Evolutionary conservation across 225 moss, liverwort and hornwort species (phyloP).

Genomic region (Neckera pumila): DNA sequence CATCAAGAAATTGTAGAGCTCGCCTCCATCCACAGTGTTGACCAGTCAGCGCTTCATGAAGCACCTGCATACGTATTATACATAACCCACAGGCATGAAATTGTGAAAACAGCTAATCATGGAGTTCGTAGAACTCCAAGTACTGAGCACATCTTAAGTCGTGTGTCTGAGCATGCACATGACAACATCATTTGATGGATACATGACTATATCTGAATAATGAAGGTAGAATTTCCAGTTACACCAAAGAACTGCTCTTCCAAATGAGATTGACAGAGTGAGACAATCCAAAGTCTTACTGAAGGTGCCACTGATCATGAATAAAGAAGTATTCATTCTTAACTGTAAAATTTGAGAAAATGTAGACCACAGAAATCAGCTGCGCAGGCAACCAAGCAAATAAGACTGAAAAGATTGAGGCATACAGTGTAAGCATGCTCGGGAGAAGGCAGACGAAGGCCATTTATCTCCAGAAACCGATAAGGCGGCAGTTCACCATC

Average conservation of each 20-base stretch:
- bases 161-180: neutral
- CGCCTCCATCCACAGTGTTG: constrained; percentile 85
- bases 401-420: neutral
- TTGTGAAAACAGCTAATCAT: neutral
- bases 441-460: constrained; percentile 84
- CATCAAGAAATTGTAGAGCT: constrained; percentile 71
- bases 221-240: neutral
- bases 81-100: neutral
- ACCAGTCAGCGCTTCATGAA: constrained; percentile 89
- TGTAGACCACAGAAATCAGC: neutral
- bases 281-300: neutral
- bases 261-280: neutral
- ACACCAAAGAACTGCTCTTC: neutral
- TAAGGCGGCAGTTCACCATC: constrained; percentile 59
- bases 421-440: constrained; percentile 91
- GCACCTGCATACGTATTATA: constrained; percentile 34
- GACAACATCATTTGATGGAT: neutral
- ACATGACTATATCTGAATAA: neutral
- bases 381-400: neutral
- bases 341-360: neutral
- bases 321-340: neutral
- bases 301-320: neutral
- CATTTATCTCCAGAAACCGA: constrained; percentile 93
- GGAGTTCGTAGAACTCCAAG: neutral
- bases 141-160: neutral